Evolutionary conservation across 2,329 filamentous ascomycete genomes (phyloP).

Genomic region (Calonectria montana): DNA sequence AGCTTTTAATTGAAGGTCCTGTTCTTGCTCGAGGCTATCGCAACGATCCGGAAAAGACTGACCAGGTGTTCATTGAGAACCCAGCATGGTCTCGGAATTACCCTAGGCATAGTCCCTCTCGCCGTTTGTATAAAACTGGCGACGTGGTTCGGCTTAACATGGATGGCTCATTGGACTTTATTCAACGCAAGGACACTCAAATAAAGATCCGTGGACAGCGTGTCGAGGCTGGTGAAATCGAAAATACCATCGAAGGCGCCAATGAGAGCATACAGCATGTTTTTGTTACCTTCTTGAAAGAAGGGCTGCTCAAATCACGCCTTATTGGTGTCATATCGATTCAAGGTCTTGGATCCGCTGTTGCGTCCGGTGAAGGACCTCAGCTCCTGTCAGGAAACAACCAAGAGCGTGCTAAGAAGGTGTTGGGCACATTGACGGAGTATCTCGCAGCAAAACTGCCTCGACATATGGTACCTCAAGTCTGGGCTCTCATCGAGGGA

Average conservation of each 20-base stretch:
- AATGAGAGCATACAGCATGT: conserved; percentile 35
- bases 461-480: conserved; percentile 36
- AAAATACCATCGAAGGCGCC: conserved; percentile 40
- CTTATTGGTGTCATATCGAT: conserved; percentile 10
- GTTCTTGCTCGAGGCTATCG: conserved; percentile 63
- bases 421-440: conserved; percentile 3
- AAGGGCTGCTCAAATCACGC: conserved; percentile 30
- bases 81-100: conserved; percentile 29
- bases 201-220: conserved; percentile 50
- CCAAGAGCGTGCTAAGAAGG: background rate
- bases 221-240: conserved; percentile 47
- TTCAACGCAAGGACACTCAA: conserved; percentile 44
- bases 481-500: conserved; percentile 34
- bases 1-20: conserved; percentile 49
- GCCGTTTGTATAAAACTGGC: conserved; percentile 38
- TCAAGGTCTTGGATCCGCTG: conserved; percentile 14
- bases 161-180: conserved; percentile 38
- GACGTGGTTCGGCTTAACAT: conserved; percentile 42
- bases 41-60: conserved; percentile 50
- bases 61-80: conserved; percentile 41
- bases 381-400: background rate
- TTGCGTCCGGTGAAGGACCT: conserved; percentile 6
- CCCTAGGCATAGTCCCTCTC: fast-evolving
- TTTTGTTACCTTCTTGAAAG: conserved; percentile 29
- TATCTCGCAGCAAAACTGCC: conserved; percentile 31